These are phyloP conservation scores for Neofusicoccum laricinum DNA, from an alignment of 2,329 filamentous ascomycete species.

Conservation along the genomic window DNA sequence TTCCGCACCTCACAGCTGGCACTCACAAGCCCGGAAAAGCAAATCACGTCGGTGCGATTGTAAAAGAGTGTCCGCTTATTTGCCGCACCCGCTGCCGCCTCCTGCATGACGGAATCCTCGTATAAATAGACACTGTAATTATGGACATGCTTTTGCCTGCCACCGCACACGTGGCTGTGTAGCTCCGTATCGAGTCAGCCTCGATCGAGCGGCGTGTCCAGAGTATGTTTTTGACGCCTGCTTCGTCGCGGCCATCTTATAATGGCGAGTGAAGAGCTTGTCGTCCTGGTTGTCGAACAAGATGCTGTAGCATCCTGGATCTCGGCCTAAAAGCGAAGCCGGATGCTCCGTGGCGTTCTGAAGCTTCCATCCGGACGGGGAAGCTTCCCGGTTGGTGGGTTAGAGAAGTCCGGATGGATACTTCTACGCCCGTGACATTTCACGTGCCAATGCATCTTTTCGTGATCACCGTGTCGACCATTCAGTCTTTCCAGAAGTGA, in stretches of 20 bases:
- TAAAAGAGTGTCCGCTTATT: not conserved
- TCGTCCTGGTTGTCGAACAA: not conserved
- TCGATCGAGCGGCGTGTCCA: not conserved
- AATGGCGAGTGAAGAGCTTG: not conserved
- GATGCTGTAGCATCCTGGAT: slow-evolving; percentile 1
- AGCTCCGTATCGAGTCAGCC: not conserved
- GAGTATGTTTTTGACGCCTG: not conserved
- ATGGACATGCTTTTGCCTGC: not conserved
- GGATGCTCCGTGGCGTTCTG: not conserved
- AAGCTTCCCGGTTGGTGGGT: not conserved
- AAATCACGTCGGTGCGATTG: slow-evolving; percentile 2
- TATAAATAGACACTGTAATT: not conserved
- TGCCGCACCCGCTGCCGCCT: not conserved
- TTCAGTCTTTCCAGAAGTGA: not conserved
- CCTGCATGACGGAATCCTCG: not conserved
- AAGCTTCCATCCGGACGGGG: not conserved
- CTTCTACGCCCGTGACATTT: not conserved
- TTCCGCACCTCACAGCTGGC: not conserved
- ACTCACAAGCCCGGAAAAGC: not conserved
- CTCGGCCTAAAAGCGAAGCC: slow-evolving; percentile 10
- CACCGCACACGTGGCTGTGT: not conserved
- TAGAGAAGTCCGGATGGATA: not conserved
- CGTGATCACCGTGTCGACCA: not conserved
- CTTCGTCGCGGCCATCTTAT: not conserved
- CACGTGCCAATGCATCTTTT: not conserved